Evolutionary conservation across 2,329 filamentous ascomycete genomes (phyloP), one percentile per base, ranked within the genome.

Genomic region (Hypoxylon sp.): DNA sequence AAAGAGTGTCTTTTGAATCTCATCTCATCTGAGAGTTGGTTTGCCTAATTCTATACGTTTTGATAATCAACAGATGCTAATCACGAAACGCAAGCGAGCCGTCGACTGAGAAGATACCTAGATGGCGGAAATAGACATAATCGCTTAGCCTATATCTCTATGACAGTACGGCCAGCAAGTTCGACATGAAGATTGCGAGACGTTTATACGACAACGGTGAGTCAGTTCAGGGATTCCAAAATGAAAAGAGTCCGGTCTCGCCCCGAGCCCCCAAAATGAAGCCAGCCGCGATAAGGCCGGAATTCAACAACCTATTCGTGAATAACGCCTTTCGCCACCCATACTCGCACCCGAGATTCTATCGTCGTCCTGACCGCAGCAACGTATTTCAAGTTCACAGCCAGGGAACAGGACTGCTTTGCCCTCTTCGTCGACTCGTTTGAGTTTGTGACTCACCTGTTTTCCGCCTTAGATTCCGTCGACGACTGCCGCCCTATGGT

Each of bases 311-410:
- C n/a, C n/a, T 24, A 33, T 26, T n/a, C 38, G 1, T 20, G 26
- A 46, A 46, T 46, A 44, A n/a, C 36, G 51, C 51, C 51, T 53
- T 44, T 28, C 4, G 26, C 38, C 36, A 44, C 51, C 30, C 51
- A 53, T 53, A 44, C 22, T 53, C 51, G 36, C 51, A 44, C 8
- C 36, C 32, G 36, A 18, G 38, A 53, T 44, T 11, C 32, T n/a
- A 36, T 4, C 6, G 16, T 20, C 36, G 36, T 20, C 36, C 20
- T 40, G 16, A 40, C 16, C 36, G 8, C 36, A 40, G n/a, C 36
- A 40, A 20, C 16, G 11, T 6, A 20, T 40, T 38, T 16, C 9
- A 38, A 40, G 14, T 9, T 16, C 14, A 24, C 22, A 38, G 32
- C 49, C 6, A 24, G 12, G 12, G 26, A 51, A 28, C 7, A 26